Base-by-base conservation (phyloP, 2,329 filamentous ascomycete genomes). In the Phoma sp. region DNA sequence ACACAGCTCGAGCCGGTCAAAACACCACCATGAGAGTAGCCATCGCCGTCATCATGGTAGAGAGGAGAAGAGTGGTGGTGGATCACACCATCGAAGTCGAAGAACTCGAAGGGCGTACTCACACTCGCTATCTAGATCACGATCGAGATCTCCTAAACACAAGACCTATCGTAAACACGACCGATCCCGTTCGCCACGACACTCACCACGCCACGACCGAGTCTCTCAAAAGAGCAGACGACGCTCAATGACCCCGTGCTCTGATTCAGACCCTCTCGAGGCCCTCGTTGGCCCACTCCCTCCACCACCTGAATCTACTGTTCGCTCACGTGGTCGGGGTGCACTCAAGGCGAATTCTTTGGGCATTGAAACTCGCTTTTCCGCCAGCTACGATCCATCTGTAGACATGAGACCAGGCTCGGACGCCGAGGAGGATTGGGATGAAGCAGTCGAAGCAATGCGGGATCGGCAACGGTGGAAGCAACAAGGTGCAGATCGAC, bases 291-390 rank as follows among this genome's bases (percentile, higher is more conserved):
- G 92, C 0, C 91, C 91, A 18, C 74, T 78, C 1, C 86, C 84
- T 7, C 86, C 87, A 25, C 81, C 81, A 18, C 76, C 75, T 4
- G 60, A 69, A 32, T 66, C 70, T 29, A 60, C 61, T 27, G 68
- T 85, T 29, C 82, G 77, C 39, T 64, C 66, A 13, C 67, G 67
- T 23, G 48, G 71, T 40, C 70, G 71, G n/a, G 70, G 70, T 25
- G 68, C 66, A 7, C 60, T 67, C 37, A 73, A 70, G 54, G 54
- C 60, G 23, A 66, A 60, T 14, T 59, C 59, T 2, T 62, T 86
- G 24, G 86, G 84, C 8, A 96, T 97, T 61, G 92, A 97, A 68
- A 80, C 83, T 23, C 90, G 90, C 47, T 98, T 97, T 72, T 87
- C 89, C 1, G 78, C 85, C 1, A 82, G 75, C 14, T 88, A 88